A percentile compares a stretch with the other conserved stretches of the same genome.
Evolutionary conservation across 371 early-diverging fungal species (phyloP).

Genomic region (Catenaria anguillulae): DNA sequence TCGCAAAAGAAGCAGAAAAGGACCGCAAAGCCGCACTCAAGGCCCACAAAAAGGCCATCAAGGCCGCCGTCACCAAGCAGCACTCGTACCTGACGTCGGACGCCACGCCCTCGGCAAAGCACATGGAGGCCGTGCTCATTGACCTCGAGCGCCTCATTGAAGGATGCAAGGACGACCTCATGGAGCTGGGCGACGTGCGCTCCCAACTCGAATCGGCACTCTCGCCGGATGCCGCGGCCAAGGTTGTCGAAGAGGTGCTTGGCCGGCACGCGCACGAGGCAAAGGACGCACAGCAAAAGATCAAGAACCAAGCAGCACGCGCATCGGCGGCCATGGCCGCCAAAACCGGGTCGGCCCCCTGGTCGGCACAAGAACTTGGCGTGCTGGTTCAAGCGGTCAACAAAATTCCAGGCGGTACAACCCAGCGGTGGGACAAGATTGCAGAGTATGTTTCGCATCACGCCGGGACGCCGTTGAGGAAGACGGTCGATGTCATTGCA

Average conservation of each 20-base stretch:
- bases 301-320: background rate
- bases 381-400: constrained; percentile 41
- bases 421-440: constrained; percentile 41
- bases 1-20: constrained; percentile 56
- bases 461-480: constrained; percentile 15
- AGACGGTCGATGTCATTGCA: constrained; percentile 31
- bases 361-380: constrained; percentile 36
- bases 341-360: constrained; percentile 7
- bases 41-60: constrained; percentile 83
- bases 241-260: too few species aligned
- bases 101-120: constrained; percentile 7
- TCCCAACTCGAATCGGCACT: background rate
- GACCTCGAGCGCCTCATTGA: background rate
- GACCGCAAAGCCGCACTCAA: constrained; percentile 60
- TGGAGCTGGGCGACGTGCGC: background rate
- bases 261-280: too few species aligned
- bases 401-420: constrained; percentile 45
- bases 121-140: background rate
- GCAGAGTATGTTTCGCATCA: constrained; percentile 35
- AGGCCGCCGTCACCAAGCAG: constrained; percentile 49
- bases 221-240: background rate
- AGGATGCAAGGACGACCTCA: background rate
- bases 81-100: constrained; percentile 54
- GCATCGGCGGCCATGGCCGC: background rate
- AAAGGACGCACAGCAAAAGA: background rate